Evolutionary conservation across 2,329 filamentous ascomycete genomes (phyloP).

Genomic region (Hypoxylon sp.): DNA sequence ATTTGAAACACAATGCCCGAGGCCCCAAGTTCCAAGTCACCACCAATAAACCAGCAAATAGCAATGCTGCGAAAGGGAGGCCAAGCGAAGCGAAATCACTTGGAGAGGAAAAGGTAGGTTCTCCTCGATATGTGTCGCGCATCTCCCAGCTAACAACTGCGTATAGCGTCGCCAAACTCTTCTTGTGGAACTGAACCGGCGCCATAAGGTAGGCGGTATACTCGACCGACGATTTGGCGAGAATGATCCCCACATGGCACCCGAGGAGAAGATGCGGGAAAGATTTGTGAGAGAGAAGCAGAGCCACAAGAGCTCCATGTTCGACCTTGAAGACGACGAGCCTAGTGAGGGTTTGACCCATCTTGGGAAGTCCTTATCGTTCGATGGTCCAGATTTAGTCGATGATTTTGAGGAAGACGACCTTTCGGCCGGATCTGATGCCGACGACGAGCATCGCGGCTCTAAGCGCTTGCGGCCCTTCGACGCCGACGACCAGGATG

Average conservation of each 20-base stretch:
- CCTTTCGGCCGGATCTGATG: constrained; percentile 72
- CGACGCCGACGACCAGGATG: constrained; percentile 65
- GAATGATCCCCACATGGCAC: constrained; percentile 92
- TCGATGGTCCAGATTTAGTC: constrained; percentile 67
- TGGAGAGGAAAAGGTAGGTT: constrained; percentile 84
- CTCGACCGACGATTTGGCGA: constrained; percentile 96
- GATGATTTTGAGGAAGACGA: constrained; percentile 89
- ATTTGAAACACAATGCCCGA: constrained; percentile 84
- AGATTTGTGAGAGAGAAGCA: constrained; percentile 92
- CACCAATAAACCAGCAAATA: constrained; percentile 71
- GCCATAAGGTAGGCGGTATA: constrained; percentile 93
- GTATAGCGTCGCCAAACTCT: constrained; percentile 81
- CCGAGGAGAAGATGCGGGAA: constrained; percentile 92
- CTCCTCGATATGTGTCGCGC: constrained; percentile 9
- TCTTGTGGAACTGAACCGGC: constrained; percentile 88
- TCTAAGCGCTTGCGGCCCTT: constrained; percentile 71
- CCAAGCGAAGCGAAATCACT: constrained; percentile 88
- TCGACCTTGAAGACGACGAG: constrained; percentile 91
- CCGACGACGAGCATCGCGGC: constrained; percentile 68
- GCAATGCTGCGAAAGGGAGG: constrained; percentile 71
- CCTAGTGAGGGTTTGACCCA: constrained; percentile 80
- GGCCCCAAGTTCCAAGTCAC: constrained; percentile 90
- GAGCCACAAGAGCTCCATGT: constrained; percentile 81
- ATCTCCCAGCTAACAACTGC: constrained; percentile 34
- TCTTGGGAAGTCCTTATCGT: constrained; percentile 79